phyloP scores from a whole-genome alignment of 441 rosid species.

The Populus hybrid region DNA sequence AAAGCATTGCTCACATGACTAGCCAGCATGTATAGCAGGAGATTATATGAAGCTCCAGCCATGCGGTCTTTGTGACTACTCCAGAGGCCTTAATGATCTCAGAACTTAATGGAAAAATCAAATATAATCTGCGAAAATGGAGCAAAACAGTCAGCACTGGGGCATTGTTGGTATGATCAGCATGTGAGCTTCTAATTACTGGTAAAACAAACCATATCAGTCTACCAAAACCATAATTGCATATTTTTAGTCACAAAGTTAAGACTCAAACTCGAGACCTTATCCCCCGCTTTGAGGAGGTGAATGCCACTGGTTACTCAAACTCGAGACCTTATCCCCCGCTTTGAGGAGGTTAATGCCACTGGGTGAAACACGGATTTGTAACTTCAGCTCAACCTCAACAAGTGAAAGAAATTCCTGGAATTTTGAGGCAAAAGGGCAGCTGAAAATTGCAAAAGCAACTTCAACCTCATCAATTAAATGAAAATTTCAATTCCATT shows the following conservation, averaged over 20 bases:
- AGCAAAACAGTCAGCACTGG: constrained; percentile 77
- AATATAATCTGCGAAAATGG: constrained; percentile 71
- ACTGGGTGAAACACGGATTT: background rate
- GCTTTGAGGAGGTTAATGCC: background rate
- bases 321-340: background rate
- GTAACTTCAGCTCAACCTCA: background rate
- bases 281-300: background rate
- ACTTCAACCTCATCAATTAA: background rate
- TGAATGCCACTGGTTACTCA: background rate
- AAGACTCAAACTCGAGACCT: background rate
- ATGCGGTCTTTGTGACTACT: constrained; percentile 79
- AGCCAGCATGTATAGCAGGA: constrained; percentile 80
- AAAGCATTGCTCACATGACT: constrained; percentile 61
- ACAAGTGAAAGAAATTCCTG: background rate
- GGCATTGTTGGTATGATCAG: constrained; percentile 72
- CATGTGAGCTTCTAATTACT: constrained; percentile 54
- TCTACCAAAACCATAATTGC: constrained; percentile 37
- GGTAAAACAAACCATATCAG: constrained; percentile 81
- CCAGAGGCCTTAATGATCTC: constrained; percentile 77
- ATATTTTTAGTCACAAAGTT: background rate
- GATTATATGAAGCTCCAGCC: constrained; percentile 98
- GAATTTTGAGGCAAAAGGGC: background rate
- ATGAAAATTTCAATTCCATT: background rate
- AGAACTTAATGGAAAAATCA: constrained; percentile 79
- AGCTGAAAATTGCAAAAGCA: background rate